These are phyloP conservation scores for Trichophyton simii DNA, from an alignment of 2,329 filamentous ascomycete genomes.

Conservation along the genomic window DNA sequence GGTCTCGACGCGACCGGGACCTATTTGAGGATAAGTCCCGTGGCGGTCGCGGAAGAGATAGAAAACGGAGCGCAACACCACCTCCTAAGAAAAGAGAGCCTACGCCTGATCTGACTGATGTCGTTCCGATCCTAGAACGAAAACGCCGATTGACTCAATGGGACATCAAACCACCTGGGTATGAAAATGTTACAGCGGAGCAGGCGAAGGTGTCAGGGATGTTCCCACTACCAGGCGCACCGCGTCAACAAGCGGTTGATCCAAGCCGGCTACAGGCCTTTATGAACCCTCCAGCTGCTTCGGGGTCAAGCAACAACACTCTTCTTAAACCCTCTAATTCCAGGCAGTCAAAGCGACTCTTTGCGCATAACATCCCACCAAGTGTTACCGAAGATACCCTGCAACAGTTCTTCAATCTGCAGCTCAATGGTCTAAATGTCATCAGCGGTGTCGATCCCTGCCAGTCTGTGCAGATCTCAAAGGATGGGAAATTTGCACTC, in stretches of 20 bases:
- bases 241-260: conserved; percentile 89
- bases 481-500: conserved; percentile 68
- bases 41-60: conserved; percentile 33
- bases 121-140: conserved; percentile 68
- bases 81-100: conserved; percentile 86
- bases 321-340: conserved; percentile 85
- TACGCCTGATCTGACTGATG: conserved; percentile 83
- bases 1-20: conserved; percentile 44
- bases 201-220: conserved; percentile 97
- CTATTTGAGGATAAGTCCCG: conserved; percentile 50
- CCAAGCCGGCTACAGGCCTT: conserved; percentile 87
- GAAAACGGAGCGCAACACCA: conserved; percentile 64
- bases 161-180: conserved; percentile 98
- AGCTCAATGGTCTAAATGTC: conserved; percentile 93
- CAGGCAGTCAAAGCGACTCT: conserved; percentile 82
- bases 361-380: conserved; percentile 69
- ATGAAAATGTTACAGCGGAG: conserved; percentile 95
- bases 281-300: conserved; percentile 75
- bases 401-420: conserved; percentile 82
- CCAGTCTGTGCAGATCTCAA: conserved; percentile 66
- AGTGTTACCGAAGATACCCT: conserved; percentile 63
- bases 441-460: conserved; percentile 76
- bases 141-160: conserved; percentile 93
- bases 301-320: conserved; percentile 44
- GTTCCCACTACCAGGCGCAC: conserved; percentile 94